Base-by-base conservation (phyloP, 2,329 filamentous ascomycete genomes). In the Cladophialophora carrionii region DNA sequence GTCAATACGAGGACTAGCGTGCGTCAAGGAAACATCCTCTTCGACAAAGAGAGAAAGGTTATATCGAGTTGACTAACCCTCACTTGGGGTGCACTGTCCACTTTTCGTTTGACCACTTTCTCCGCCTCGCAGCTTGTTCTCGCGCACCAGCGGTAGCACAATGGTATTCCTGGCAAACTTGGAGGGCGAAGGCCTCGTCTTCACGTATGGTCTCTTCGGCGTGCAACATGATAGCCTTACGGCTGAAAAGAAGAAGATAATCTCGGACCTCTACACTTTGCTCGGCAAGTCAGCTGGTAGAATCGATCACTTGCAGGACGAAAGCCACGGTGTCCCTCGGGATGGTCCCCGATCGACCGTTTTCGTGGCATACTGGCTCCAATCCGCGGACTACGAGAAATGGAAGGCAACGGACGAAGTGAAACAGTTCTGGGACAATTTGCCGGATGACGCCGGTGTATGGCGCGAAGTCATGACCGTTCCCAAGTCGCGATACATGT, bases 391-490 rank as follows among this genome's bases (percentile, higher is more conserved):
- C 32, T 66, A 66, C 34, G 34, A 66, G 22, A 55, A 34, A 26
- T 66, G 64, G 64, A 62, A 51, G 48, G 29, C 55, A 46, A 51
- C 49, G 3, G 34, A 34, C 10, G 64, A 52, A 17, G 46, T 59
- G 29, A 55, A 60, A 48, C 32, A 59, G 22, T 63, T 66, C 32
- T 66, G 64, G 64, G 53, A 59, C 34, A 60, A 22, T 14, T 31
- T 66, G 24, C 60, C 64, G 9, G 64, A 63, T 34, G 64, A 66
- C 26, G 64, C 64, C 5, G 64, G 64, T 9, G 64, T 66, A 7
- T 66, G 64, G 64, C 64, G 64, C 7, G 64, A 66, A 37, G 64
- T 66, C 31, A 63, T 66, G 64, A 66, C 64, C 3, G 64, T 66
- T 20, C 64, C 64, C 34, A 66, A 63, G 49, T 66, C 64, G 9